Base-by-base conservation (phyloP, 371 early-diverging fungal genomes). In the Lichtheimia ornata region DNA sequence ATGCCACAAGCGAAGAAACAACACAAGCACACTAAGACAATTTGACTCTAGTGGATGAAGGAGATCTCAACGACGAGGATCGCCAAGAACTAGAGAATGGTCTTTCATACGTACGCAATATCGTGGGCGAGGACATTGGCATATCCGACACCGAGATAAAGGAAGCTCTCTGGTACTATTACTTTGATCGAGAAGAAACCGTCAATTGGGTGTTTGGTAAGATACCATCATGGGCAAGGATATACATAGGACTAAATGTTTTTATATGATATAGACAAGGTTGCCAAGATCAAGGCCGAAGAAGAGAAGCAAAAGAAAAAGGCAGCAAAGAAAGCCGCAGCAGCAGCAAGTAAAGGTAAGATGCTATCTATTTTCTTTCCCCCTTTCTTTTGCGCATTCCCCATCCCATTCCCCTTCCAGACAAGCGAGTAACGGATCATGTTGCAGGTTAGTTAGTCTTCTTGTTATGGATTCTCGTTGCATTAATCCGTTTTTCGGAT, bases 131-230 rank as follows among this genome's bases (percentile, higher is more conserved):
- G 2, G 66, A 72, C n/a, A 62, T 70, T 3, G 63, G 72, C 17
- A 61, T 86, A 6, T 66, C 83, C 9, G 72, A 71, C 53, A 70
- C 72, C 43, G 87, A 87, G 52, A 85, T 90, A 40, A 83, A 85
- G 64, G 87, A 88, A 57, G 76, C 87, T 11, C 61, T 90, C 24
- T 87, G 86, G 85, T 76, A 88, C 53, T 86, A 84, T 52, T 86
- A 85, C 56, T 85, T 84, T 64, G 84, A 88, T 45, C 67, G 70
- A 28, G 76, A 85, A 41, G 67, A 87, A 56, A 77, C 87, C 0
- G 71, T 86, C 3, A 70, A 75, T 20, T 88, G 83, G 72, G 72
- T 84, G 25, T 63, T 86, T 40, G 86, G 90, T 88, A 81, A n/a
- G 22, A 64, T 70, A 49, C 15, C 45, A n/a, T 59, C 4, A 18